phyloP scores from a whole-genome alignment of 2,329 filamentous ascomycete species.

The Hypoxylon sp. region DNA sequence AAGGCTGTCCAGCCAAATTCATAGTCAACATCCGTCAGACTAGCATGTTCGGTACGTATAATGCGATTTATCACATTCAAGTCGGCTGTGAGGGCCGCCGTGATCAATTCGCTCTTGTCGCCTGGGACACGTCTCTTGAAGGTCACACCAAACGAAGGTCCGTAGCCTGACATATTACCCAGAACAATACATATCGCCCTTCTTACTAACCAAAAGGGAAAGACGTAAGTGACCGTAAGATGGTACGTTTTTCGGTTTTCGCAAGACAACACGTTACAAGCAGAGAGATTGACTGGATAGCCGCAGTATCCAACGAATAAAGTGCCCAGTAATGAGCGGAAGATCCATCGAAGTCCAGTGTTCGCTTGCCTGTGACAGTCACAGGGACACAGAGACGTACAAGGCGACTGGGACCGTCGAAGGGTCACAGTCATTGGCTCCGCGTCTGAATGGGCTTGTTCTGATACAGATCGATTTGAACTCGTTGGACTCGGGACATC shows the following conservation, averaged over 20 bases:
- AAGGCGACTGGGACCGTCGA: background rate
- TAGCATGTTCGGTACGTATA: background rate
- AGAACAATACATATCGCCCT: background rate
- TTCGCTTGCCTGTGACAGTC: background rate
- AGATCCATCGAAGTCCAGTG: background rate
- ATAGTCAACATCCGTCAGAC: background rate
- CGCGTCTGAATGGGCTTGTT: background rate
- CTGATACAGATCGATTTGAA: background rate
- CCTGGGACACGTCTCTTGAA: background rate
- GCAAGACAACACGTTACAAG: background rate
- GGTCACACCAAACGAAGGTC: background rate
- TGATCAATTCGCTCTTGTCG: background rate
- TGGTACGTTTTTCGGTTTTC: background rate
- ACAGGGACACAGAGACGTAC: background rate
- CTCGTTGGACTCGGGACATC: background rate
- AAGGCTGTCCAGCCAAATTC: background rate
- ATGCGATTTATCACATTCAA: background rate
- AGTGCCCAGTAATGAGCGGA: background rate
- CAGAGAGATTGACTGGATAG: background rate
- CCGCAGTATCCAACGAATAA: slow-evolving; percentile 1
- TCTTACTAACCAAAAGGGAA: background rate
- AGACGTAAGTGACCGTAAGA: background rate
- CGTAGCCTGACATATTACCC: background rate
- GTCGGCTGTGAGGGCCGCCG: background rate
- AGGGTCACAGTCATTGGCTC: background rate